phyloP scores from a whole-genome alignment of 208 protist species.

The Acanthamoeba healyi region DNA sequence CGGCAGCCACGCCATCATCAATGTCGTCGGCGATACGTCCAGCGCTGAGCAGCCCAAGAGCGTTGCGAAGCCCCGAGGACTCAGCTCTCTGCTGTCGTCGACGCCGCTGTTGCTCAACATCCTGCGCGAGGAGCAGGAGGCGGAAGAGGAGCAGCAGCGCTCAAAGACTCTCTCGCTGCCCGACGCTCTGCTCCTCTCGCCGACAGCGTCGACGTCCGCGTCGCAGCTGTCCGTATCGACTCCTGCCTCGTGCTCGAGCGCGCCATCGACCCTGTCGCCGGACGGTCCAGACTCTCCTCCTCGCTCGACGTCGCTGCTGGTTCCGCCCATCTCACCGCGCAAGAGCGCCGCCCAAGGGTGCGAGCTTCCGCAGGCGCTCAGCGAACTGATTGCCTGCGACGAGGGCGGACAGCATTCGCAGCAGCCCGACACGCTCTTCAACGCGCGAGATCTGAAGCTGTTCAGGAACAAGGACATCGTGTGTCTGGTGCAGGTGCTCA shows the following conservation, averaged over 20 bases:
- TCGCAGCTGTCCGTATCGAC: neutral
- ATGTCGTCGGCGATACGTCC: neutral
- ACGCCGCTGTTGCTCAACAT: neutral
- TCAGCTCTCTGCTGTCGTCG: neutral
- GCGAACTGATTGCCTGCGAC: no score
- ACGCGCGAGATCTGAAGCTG: conserved; percentile 19
- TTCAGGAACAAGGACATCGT: conserved; percentile 26
- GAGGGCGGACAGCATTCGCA: neutral
- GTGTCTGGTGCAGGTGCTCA: conserved; percentile 11
- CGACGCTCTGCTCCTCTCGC: no score
- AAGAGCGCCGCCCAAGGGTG: neutral
- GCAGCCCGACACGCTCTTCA: neutral
- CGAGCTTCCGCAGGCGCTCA: no score
- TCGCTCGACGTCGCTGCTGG: neutral
- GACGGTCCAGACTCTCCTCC: no score
- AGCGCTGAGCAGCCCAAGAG: neutral
- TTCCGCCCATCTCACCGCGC: neutral
- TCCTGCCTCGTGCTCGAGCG: no score
- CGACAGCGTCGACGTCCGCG: neutral
- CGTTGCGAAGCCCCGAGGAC: neutral
- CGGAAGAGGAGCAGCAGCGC: neutral
- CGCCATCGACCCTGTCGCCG: no score
- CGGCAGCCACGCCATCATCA: neutral
- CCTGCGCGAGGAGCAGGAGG: neutral
- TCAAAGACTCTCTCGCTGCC: neutral